Conservation (phyloP, 352 stramenopile genomes). For the Phytophthora constricta region DNA sequence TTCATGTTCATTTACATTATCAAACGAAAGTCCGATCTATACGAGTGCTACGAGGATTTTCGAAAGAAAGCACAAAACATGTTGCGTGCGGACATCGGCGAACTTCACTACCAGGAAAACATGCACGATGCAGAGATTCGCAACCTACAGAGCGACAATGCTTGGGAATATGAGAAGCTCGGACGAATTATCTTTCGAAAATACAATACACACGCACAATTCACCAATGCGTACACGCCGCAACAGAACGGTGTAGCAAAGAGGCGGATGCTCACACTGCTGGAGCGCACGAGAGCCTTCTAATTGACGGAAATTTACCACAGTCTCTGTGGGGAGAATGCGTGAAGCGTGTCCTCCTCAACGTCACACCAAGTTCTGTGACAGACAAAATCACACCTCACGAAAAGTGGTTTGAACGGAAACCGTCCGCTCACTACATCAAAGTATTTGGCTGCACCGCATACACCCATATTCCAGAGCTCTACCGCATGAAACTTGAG, state of each 20-base stretch:
- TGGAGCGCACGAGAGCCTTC: constrained; percentile 10
- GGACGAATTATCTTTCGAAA: constrained; percentile 14
- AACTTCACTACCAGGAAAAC: constrained; percentile 5
- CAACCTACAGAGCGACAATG: constrained; percentile 23
- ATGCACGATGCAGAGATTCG: constrained; percentile 6
- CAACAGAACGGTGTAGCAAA: constrained; percentile 25
- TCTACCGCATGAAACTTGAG: constrained; percentile 7
- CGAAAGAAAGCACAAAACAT: constrained; percentile 21
- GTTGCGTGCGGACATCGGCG: constrained; percentile 2
- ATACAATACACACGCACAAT: constrained; percentile 15
- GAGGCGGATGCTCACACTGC: constrained; percentile 20
- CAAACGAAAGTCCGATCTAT: constrained; percentile 17
- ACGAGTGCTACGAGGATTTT: constrained; percentile 23
- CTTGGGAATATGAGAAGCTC: constrained; percentile 23
- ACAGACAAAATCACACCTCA: constrained; percentile 19
- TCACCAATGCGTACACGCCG: constrained; percentile 24
- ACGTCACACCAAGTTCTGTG: constrained; percentile 15
- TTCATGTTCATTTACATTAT: constrained; percentile 30
- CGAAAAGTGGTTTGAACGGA: constrained; percentile 16
- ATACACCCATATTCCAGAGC: constrained; percentile 1
- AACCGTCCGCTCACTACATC: constrained; percentile 8
- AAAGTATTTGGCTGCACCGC: constrained; percentile 10
- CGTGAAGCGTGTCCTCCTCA: constrained; percentile 8
- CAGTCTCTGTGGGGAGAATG: constrained; percentile 9
- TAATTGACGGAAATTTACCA: constrained; percentile 17